Conservation (phyloP, 2,329 filamentous ascomycete species). For the Beauveria pseudobassiana region DNA sequence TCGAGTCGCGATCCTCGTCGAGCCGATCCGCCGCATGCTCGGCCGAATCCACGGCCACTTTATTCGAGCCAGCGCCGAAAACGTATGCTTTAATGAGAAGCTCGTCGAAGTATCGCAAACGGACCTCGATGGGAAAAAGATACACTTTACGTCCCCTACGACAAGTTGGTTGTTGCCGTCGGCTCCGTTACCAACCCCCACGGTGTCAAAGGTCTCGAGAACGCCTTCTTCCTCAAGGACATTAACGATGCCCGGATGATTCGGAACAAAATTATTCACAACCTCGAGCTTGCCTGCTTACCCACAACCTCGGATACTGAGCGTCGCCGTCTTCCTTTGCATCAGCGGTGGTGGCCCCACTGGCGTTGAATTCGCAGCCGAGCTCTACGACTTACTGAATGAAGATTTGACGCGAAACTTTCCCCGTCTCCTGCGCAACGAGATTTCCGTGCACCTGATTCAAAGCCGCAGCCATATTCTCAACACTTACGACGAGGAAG, state of each 20-base stretch:
- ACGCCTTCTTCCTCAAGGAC: conserved; percentile 93
- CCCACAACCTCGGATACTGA: conserved; percentile 88
- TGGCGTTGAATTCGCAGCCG: conserved; percentile 94
- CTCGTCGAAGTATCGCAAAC: conserved; percentile 77
- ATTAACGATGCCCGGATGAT: conserved; percentile 88
- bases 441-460: conserved; percentile 95
- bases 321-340: conserved; percentile 81
- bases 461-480: conserved; percentile 92
- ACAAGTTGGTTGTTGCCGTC: conserved; percentile 89
- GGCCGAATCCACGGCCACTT: conserved; percentile 77
- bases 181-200: conserved; percentile 91
- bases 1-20: conserved; percentile 88
- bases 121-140: conserved; percentile 63
- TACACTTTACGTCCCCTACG: conserved; percentile 87
- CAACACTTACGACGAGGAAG: conserved; percentile 94
- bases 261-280: conserved; percentile 79
- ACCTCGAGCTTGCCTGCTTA: conserved; percentile 85
- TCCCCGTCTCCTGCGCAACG: conserved; percentile 84
- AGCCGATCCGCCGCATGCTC: conserved; percentile 84
- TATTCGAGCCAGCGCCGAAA: conserved; percentile 75
- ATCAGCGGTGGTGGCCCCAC: conserved; percentile 91
- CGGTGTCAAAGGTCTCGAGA: conserved; percentile 87
- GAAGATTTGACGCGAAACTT: conserved; percentile 83
- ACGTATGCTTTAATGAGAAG: conserved; percentile 87
- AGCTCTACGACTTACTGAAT: conserved; percentile 92